Conservation (phyloP, 768 basidiomycete species). For the Dioszegia hungarica region DNA sequence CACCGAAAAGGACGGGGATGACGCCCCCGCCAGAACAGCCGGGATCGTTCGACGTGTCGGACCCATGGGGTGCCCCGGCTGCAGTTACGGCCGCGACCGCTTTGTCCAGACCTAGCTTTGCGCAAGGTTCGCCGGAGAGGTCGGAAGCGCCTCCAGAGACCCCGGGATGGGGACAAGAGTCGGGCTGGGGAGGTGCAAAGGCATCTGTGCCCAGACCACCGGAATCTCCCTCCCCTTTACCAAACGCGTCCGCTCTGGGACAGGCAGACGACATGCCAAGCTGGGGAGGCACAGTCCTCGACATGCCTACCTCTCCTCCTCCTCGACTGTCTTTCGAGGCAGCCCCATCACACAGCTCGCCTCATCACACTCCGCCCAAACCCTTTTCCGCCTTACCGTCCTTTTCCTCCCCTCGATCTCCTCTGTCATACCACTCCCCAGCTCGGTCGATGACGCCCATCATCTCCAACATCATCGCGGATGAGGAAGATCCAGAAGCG, state of each 20-base stretch:
- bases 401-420: not conserved
- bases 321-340: not conserved
- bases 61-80: constrained; percentile 31
- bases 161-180: constrained; percentile 6
- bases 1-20: not conserved
- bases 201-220: constrained; percentile 1
- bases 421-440: constrained; percentile 1
- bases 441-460: constrained; percentile 6
- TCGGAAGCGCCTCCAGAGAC: not conserved
- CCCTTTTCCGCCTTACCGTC: not conserved
- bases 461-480: not conserved
- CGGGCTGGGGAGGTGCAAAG: not conserved
- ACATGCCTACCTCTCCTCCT: not conserved
- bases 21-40: constrained; percentile 6
- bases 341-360: not conserved
- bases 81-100: not conserved
- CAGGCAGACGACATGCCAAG: not conserved
- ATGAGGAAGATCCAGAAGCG: constrained; percentile 6
- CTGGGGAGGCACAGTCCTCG: not conserved
- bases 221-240: not conserved
- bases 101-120: no score
- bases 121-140: no score
- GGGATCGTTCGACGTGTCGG: constrained; percentile 19
- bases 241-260: no score
- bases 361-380: not conserved